Percentiles rank a stretch among this genome's conserved stretches.
These are phyloP conservation scores for Claviceps spartinae DNA, from an alignment of 2,329 filamentous ascomycete genomes.

Conservation along the genomic window DNA sequence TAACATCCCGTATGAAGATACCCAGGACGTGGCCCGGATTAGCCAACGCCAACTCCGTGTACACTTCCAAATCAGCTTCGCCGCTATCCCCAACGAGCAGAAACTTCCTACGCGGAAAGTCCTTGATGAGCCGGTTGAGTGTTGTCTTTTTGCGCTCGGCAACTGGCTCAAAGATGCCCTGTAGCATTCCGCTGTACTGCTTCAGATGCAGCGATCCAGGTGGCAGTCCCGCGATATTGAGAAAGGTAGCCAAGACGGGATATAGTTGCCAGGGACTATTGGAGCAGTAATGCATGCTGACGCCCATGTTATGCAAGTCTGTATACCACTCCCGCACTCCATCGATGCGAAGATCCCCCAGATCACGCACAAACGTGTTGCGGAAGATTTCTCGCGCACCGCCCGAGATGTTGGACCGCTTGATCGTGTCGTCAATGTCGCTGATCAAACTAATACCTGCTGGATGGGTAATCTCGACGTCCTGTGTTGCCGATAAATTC, in stretches of 20 bases:
- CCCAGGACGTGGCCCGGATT: constrained; percentile 74
- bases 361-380: constrained; percentile 84
- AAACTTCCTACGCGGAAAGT: constrained; percentile 84
- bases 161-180: constrained; percentile 95
- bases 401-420: constrained; percentile 77
- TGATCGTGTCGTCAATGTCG: constrained; percentile 96
- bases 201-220: constrained; percentile 88
- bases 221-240: constrained; percentile 66
- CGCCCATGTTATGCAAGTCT: constrained; percentile 61
- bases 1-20: constrained; percentile 92
- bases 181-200: constrained; percentile 91
- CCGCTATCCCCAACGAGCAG: constrained; percentile 90
- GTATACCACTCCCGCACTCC: constrained; percentile 88
- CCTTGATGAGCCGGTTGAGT: constrained; percentile 68
- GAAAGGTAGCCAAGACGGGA: constrained; percentile 75
- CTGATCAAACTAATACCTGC: constrained; percentile 84
- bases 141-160: constrained; percentile 87
- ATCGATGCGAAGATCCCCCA: constrained; percentile 67
- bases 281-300: constrained; percentile 93
- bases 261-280: constrained; percentile 98
- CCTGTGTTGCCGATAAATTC: constrained; percentile 65
- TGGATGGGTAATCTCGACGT: constrained; percentile 63
- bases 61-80: constrained; percentile 92
- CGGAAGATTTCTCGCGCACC: constrained; percentile 91
- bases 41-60: constrained; percentile 78